Percentiles rank a stretch among this genome's conserved stretches.
These are phyloP conservation scores for Madurella mycetomatis DNA, from an alignment of 2,329 filamentous ascomycete species.

Conservation along the genomic window DNA sequence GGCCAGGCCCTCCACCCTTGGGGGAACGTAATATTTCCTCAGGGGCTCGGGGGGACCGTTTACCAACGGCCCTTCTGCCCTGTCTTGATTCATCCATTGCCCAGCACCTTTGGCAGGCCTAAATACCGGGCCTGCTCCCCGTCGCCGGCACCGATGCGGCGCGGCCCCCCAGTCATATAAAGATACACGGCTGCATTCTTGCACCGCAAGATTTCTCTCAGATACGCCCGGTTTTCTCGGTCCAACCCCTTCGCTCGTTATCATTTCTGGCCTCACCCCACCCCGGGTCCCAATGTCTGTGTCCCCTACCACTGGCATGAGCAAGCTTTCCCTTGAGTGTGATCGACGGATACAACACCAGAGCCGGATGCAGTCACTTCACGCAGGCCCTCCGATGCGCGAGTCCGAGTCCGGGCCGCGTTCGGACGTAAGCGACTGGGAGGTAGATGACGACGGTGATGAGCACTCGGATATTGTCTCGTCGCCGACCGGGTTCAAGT, in stretches of 20 bases:
- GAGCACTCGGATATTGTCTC: constrained; percentile 30
- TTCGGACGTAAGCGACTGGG: constrained; percentile 24
- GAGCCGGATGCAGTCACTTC: constrained; percentile 25
- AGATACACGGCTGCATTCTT: neutral
- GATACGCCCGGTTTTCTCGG: neutral
- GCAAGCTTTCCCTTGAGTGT: constrained; percentile 39
- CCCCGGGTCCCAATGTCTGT: constrained; percentile 30
- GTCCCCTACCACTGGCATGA: constrained; percentile 34
- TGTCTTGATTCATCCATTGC: constrained; percentile 3
- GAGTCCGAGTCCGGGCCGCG: constrained; percentile 5
- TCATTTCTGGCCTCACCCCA: constrained; percentile 7
- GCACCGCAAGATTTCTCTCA: neutral
- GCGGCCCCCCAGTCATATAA: constrained; percentile 4
- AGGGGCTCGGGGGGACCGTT: neutral
- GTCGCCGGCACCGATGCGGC: neutral
- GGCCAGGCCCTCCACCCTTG: neutral
- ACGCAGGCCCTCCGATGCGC: constrained; percentile 4
- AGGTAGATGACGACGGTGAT: constrained; percentile 31
- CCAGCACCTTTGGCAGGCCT: constrained; percentile 7
- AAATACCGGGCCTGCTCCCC: neutral
- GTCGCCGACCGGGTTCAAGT: constrained; percentile 39
- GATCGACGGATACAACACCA: constrained; percentile 36
- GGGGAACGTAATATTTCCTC: neutral
- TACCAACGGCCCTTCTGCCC: constrained; percentile 7
- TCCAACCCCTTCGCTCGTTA: neutral